Evolutionary conservation across 2,329 filamentous ascomycete species (phyloP).

Genomic region (Phaeosphaeria sp.): DNA sequence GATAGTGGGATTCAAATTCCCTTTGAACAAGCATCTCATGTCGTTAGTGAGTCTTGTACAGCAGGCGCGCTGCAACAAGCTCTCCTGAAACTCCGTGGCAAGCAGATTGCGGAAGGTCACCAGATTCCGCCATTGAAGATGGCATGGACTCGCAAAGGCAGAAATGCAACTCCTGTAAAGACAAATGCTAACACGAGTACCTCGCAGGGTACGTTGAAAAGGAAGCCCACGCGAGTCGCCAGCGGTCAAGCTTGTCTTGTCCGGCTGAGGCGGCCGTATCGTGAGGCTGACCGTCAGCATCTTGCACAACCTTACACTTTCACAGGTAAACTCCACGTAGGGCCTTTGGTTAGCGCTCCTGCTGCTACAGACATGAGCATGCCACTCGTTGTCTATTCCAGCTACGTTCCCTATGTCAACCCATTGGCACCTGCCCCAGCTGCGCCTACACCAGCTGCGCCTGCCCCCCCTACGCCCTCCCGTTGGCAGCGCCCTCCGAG

Average conservation of each 20-base stretch:
- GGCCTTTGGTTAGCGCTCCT: not conserved
- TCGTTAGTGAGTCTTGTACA: constrained; percentile 30
- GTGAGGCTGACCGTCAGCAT: constrained; percentile 4
- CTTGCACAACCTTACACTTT: not conserved
- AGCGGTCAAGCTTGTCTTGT: constrained; percentile 1
- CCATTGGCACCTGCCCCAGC: too few species aligned
- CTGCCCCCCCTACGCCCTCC: too few species aligned
- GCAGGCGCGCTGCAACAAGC: constrained; percentile 42
- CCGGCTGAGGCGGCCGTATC: constrained; percentile 11
- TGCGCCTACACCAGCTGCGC: too few species aligned
- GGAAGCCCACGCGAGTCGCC: constrained; percentile 11
- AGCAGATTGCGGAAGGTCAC: constrained; percentile 27
- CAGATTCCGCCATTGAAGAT: constrained; percentile 29
- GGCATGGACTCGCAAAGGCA: constrained; percentile 31
- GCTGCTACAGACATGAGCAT: not conserved
- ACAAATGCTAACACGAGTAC: constrained; percentile 12
- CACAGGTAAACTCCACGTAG: not conserved
- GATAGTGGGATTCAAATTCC: constrained; percentile 36
- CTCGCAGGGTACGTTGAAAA: constrained; percentile 8
- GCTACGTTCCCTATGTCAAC: too few species aligned
- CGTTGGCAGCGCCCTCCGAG: too few species aligned
- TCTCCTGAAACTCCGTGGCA: constrained; percentile 36
- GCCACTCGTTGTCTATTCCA: too few species aligned
- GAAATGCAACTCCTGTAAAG: constrained; percentile 1
- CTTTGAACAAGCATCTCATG: constrained; percentile 36